A percentile compares a stretch with the other conserved stretches of the same genome.
Evolutionary conservation across 257 asterid genomes (phyloP).

Genomic region (Anisodus acutangulus): DNA sequence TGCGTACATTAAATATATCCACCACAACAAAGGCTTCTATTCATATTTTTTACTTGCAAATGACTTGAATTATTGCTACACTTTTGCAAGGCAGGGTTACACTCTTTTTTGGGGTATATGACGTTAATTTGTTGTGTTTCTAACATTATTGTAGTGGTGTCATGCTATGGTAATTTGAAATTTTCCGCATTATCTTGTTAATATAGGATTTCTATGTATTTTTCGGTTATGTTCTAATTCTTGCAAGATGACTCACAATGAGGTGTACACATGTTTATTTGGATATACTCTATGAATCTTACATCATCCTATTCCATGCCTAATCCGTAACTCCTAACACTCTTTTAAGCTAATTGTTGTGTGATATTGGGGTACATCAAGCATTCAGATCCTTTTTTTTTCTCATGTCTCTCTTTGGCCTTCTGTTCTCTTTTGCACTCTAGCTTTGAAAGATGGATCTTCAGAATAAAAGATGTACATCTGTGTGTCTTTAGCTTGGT

Average conservation of each 20-base stretch:
- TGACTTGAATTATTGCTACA: not conserved
- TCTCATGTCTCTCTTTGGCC: not conserved
- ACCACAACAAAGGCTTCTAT: not conserved
- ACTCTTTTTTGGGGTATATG: not conserved
- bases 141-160: not conserved
- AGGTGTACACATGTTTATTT: not conserved
- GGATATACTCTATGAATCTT: not conserved
- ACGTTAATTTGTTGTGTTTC: too few species aligned
- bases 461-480: not conserved
- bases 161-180: not conserved
- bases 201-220: not conserved
- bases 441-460: not conserved
- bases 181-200: not conserved
- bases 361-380: not conserved
- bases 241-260: not conserved
- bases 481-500: not conserved
- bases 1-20: too few species aligned
- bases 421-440: not conserved
- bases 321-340: slow-evolving; percentile 10
- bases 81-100: not conserved
- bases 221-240: not conserved
- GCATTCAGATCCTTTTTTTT: not conserved
- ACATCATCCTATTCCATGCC: not conserved
- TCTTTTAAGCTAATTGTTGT: not conserved
- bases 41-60: not conserved